These are phyloP conservation scores for Aspergillus uvarum DNA, from an alignment of 2,329 filamentous ascomycete species.

Conservation along the genomic window DNA sequence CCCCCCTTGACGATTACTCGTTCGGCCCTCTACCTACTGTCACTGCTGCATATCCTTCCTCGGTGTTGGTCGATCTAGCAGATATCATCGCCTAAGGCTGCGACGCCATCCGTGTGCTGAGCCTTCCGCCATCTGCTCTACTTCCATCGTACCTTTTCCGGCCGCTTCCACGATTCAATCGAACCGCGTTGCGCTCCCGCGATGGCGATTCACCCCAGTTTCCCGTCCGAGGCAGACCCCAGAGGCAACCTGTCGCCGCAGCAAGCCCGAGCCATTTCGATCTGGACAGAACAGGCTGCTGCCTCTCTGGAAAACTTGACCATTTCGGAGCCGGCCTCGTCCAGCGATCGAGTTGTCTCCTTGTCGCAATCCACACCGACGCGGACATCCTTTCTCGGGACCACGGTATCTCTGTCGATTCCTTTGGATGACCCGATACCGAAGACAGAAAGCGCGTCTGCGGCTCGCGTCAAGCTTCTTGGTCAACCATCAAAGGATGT, in stretches of 20 bases:
- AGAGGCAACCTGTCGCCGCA: slow-evolving; percentile 34
- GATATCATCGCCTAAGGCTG: background rate
- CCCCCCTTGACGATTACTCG: background rate
- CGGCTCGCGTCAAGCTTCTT: slow-evolving; percentile 30
- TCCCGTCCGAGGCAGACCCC: slow-evolving; percentile 25
- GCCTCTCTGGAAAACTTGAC: slow-evolving; percentile 38
- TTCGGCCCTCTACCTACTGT: slow-evolving; percentile 1
- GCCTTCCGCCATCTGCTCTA: background rate
- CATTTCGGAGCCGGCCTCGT: slow-evolving; percentile 29
- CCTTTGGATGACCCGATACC: slow-evolving; percentile 64
- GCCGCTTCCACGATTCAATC: background rate
- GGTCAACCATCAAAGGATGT: slow-evolving; percentile 19
- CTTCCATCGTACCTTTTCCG: background rate
- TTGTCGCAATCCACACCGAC: slow-evolving; percentile 56
- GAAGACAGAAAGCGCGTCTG: slow-evolving; percentile 30
- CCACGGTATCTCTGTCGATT: slow-evolving; percentile 67
- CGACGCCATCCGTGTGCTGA: background rate
- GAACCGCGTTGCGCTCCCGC: slow-evolving; percentile 2
- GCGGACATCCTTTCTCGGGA: slow-evolving; percentile 49
- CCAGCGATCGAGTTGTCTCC: slow-evolving; percentile 39
- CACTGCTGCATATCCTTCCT: background rate
- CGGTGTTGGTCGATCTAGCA: background rate
- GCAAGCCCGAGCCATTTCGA: slow-evolving; percentile 60
- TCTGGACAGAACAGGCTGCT: slow-evolving; percentile 59
- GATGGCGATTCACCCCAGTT: slow-evolving; percentile 47